These are phyloP conservation scores for Sporothrix humicola DNA, from an alignment of 2,329 filamentous ascomycete genomes.

Conservation along the genomic window DNA sequence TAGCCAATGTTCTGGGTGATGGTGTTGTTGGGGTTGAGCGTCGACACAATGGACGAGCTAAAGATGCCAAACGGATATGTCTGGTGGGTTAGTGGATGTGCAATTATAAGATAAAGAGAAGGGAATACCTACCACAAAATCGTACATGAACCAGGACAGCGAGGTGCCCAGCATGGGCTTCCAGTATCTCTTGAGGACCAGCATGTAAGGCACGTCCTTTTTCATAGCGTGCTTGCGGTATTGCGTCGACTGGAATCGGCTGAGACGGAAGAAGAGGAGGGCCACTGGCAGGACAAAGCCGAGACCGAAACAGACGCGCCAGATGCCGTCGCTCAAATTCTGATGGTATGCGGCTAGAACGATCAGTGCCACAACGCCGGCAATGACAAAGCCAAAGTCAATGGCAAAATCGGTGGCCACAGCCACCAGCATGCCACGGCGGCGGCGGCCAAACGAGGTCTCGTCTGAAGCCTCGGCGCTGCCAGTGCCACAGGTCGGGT, in stretches of 20 bases:
- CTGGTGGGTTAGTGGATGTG: constrained; percentile 21
- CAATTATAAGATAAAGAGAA: no score
- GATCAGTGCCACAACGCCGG: constrained; percentile 85
- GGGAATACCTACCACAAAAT: constrained; percentile 45
- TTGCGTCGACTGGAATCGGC: constrained; percentile 45
- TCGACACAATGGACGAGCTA: constrained; percentile 57
- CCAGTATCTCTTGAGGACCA: constrained; percentile 56
- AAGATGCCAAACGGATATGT: constrained; percentile 58
- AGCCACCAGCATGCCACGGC: constrained; percentile 48
- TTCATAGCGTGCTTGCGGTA: constrained; percentile 43
- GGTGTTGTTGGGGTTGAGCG: constrained; percentile 50
- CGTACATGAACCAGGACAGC: constrained; percentile 58
- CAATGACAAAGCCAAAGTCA: constrained; percentile 69
- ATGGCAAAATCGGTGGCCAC: constrained; percentile 55
- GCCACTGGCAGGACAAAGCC: constrained; percentile 50
- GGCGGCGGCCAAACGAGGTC: constrained; percentile 15
- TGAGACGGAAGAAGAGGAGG: constrained; percentile 59
- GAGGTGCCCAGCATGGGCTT: constrained; percentile 56
- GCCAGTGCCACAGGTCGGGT: constrained; percentile 15
- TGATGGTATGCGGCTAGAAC: constrained; percentile 60
- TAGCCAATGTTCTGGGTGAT: constrained; percentile 52
- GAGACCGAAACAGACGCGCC: constrained; percentile 57
- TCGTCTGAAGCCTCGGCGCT: constrained; percentile 21
- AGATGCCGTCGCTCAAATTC: constrained; percentile 52
- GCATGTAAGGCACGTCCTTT: constrained; percentile 53